Percentiles rank a stretch among this genome's conserved stretches.
phyloP scores from a whole-genome alignment of 2,329 filamentous ascomycete genomes.

The Aspergillus phoenicis region DNA sequence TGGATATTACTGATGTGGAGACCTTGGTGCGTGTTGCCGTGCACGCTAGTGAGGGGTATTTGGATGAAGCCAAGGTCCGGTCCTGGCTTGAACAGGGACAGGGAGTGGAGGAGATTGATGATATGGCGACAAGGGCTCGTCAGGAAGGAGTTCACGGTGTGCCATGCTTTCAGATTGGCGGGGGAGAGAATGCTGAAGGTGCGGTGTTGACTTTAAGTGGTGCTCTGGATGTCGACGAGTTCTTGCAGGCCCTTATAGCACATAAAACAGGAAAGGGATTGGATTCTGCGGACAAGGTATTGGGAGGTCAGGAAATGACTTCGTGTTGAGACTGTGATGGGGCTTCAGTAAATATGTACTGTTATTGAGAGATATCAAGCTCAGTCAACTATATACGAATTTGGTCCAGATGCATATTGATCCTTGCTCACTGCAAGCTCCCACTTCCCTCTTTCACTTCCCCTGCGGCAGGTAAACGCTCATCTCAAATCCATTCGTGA shows the following conservation, averaged over 20 bases:
- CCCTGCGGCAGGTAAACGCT: conserved; percentile 36
- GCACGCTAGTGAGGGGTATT: conserved; percentile 6
- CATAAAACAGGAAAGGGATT: neutral
- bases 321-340: too few relatives aligned
- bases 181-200: conserved; percentile 10
- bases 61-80: conserved; percentile 13
- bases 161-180: conserved; percentile 24
- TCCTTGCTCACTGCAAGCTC: too few relatives aligned
- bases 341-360: too few relatives aligned
- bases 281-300: neutral
- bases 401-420: too few relatives aligned
- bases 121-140: conserved; percentile 12
- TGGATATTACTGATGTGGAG: conserved; percentile 20
- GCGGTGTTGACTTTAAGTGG: conserved; percentile 7
- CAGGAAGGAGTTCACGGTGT: conserved; percentile 19
- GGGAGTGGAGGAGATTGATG: conserved; percentile 15
- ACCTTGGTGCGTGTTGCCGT: conserved; percentile 15
- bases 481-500: conserved; percentile 52
- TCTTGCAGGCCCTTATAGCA: conserved; percentile 21
- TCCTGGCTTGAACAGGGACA: conserved; percentile 16
- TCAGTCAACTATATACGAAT: too few relatives aligned
- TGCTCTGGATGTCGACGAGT: conserved; percentile 21
- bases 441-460: too few relatives aligned
- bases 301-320: neutral
- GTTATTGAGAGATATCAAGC: too few relatives aligned